A percentile compares a stretch with the other conserved stretches of the same genome.
Evolutionary conservation across 2,329 filamentous ascomycete genomes (phyloP).

Genomic region (Clarireedia homoeocarpa): DNA sequence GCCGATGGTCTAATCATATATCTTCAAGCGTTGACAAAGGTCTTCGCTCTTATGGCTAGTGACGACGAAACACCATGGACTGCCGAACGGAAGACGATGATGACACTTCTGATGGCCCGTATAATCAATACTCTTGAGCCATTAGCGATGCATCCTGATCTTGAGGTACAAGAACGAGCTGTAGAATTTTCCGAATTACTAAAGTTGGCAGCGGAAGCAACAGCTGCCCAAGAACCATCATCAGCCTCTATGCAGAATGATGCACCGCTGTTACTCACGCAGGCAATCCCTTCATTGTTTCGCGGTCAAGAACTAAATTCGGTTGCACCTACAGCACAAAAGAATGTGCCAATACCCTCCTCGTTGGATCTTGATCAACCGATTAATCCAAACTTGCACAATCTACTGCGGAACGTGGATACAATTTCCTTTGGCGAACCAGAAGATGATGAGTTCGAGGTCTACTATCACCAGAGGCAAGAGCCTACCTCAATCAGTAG

Average conservation of each 20-base stretch:
- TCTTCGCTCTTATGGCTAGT: constrained; percentile 67
- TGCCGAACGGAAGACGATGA: constrained; percentile 61
- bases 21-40: constrained; percentile 77
- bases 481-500: constrained; percentile 36
- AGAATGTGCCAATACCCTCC: constrained; percentile 72
- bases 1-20: constrained; percentile 66
- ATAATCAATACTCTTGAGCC: constrained; percentile 77
- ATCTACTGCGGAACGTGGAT: constrained; percentile 53
- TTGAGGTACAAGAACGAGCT: constrained; percentile 91
- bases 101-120: constrained; percentile 70
- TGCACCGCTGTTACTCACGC: constrained; percentile 75
- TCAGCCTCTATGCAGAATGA: constrained; percentile 50
- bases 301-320: constrained; percentile 79
- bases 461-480: constrained; percentile 46
- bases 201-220: constrained; percentile 77
- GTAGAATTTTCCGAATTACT: constrained; percentile 90
- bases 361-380: constrained; percentile 72
- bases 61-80: constrained; percentile 63
- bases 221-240: constrained; percentile 54
- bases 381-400: constrained; percentile 68
- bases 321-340: constrained; percentile 73
- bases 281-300: constrained; percentile 85
- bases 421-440: constrained; percentile 40
- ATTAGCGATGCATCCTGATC: constrained; percentile 69
- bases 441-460: constrained; percentile 59